Evolutionary conservation across 345 rosid species (phyloP).

Genomic region (Dipteronia sinensis): DNA sequence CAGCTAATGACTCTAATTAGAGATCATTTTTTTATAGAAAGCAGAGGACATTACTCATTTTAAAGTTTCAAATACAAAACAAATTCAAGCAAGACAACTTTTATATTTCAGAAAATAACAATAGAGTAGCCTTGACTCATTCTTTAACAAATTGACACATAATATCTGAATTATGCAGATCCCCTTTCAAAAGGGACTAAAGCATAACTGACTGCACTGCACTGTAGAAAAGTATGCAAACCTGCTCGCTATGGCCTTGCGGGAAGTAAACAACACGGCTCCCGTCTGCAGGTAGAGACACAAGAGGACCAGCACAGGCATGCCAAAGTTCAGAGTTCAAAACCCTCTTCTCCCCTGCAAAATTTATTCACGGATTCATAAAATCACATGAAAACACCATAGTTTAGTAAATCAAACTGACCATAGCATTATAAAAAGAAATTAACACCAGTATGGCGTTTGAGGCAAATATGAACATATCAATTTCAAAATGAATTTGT

Average conservation of each 20-base stretch:
- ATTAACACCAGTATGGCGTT: conserved; percentile 2
- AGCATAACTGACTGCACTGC: background rate
- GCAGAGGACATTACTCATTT: background rate
- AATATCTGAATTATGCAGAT: conserved; percentile 4
- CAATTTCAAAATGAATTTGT: background rate
- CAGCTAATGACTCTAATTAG: background rate
- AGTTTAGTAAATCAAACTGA: conserved; percentile 8
- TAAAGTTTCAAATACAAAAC: background rate
- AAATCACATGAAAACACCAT: conserved; percentile 8
- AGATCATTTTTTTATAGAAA: background rate
- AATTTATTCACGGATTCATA: conserved; percentile 17
- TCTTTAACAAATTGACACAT: conserved; percentile 5
- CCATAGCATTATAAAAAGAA: background rate
- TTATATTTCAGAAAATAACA: background rate
- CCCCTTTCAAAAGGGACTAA: conserved; percentile 10
- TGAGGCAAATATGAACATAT: conserved; percentile 1
- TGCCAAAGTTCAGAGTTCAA: conserved; percentile 99
- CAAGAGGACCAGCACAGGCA: conserved; percentile 99
- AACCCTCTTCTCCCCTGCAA: conserved; percentile 84
- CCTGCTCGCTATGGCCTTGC: conserved; percentile 99
- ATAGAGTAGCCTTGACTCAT: background rate
- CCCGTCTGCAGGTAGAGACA: conserved; percentile 87
- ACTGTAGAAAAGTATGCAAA: conserved; percentile 24
- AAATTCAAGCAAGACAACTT: background rate
- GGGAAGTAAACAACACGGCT: conserved; percentile 99